These are phyloP conservation scores for Pleurotus tuoliensis DNA, from an alignment of 768 basidiomycete species.

Conservation along the genomic window DNA sequence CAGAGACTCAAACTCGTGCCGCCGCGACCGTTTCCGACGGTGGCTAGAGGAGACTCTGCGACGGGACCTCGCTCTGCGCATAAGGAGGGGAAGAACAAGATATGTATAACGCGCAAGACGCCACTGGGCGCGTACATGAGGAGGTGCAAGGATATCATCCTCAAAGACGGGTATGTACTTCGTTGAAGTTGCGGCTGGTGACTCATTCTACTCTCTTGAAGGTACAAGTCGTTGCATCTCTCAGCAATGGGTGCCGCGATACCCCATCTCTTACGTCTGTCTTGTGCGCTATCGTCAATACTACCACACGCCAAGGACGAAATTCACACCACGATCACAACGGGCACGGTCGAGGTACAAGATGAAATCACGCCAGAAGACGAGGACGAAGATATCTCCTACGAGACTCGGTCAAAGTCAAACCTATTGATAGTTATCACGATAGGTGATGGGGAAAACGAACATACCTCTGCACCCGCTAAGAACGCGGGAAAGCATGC, in stretches of 20 bases:
- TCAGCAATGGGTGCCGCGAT: conserved; percentile 90
- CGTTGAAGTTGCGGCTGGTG: not conserved
- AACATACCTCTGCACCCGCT: conserved; percentile 29
- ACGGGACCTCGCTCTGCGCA: conserved; percentile 80
- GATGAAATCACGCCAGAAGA: conserved; percentile 80
- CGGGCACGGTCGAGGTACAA: conserved; percentile 67
- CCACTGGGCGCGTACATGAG: conserved; percentile 69
- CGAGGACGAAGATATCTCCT: conserved; percentile 64
- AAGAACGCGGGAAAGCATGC: conserved; percentile 12
- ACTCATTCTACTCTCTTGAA: conserved; percentile 19
- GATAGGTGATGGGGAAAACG: conserved; percentile 60
- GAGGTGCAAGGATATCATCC: conserved; percentile 67
- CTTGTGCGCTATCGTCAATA: conserved; percentile 66
- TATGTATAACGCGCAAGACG: conserved; percentile 78
- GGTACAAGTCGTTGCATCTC: conserved; percentile 70
- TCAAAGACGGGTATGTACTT: conserved; percentile 63
- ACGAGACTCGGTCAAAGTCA: conserved; percentile 70
- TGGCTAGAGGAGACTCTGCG: conserved; percentile 69
- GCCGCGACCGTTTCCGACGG: conserved; percentile 71
- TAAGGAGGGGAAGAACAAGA: conserved; percentile 75
- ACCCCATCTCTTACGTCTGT: conserved; percentile 69
- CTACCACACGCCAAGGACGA: conserved; percentile 66
- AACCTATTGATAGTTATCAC: conserved; percentile 56
- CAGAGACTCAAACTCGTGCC: conserved; percentile 53
- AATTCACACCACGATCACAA: conserved; percentile 56